These are phyloP conservation scores for Nannochloris sp. DNA, from an alignment of 139 green algal species.

Conservation along the genomic window DNA sequence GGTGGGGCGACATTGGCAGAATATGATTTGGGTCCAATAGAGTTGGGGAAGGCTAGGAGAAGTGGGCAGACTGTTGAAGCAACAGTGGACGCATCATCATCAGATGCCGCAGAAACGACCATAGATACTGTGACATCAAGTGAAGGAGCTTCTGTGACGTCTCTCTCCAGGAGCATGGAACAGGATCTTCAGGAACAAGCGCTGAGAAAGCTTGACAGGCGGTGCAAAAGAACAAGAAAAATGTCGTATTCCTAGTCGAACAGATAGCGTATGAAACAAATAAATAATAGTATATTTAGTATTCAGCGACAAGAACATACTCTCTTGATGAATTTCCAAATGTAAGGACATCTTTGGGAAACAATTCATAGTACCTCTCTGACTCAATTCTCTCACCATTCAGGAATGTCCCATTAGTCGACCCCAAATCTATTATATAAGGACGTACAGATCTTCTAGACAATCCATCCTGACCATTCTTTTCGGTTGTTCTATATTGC, in stretches of 20 bases:
- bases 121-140: not conserved
- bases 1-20: constrained; percentile 42
- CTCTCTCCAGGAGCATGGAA: too few relatives aligned
- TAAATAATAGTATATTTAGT: not conserved
- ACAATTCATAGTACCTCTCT: constrained; percentile 80
- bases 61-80: constrained; percentile 17
- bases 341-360: constrained; percentile 75
- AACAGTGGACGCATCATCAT: not conserved
- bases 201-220: constrained; percentile 21
- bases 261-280: not conserved
- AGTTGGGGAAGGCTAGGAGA: constrained; percentile 35
- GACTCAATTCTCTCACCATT: constrained; percentile 78
- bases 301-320: constrained; percentile 87
- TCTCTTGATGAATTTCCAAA: constrained; percentile 83
- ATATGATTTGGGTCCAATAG: constrained; percentile 34
- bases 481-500: constrained; percentile 57
- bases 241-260: not conserved
- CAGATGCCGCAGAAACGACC: not conserved
- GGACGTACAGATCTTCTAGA: constrained; percentile 48
- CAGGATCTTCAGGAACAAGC: not conserved
- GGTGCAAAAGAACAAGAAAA: constrained; percentile 33
- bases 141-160: not conserved
- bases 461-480: constrained; percentile 45
- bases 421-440: constrained; percentile 93
- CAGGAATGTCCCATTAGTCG: constrained; percentile 87